A percentile compares a stretch with the other conserved stretches of the same genome.
phyloP scores from a whole-genome alignment of 371 early-diverging fungal genomes.

The Chytridium lagenaria region DNA sequence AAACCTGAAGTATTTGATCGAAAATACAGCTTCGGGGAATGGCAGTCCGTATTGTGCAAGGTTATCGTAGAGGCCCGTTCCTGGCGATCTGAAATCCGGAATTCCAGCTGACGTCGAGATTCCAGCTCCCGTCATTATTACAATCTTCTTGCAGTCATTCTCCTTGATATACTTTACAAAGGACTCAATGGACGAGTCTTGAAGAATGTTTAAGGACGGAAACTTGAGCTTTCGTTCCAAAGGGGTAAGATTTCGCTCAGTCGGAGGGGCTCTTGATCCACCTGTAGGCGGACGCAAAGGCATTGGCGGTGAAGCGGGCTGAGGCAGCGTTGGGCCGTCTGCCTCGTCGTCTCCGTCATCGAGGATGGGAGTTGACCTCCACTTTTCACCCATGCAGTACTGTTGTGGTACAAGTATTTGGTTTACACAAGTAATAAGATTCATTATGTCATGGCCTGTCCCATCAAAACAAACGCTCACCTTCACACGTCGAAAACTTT shows the following conservation, averaged over 20 bases:
- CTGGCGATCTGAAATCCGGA: constrained; percentile 88
- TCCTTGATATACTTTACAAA: constrained; percentile 44
- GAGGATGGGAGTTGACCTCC: constrained; percentile 2
- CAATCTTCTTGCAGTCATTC: constrained; percentile 67
- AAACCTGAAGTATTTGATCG: constrained; percentile 83
- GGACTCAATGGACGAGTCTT: constrained; percentile 41
- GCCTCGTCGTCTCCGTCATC: background rate
- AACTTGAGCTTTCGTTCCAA: constrained; percentile 10
- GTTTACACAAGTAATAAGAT: too few relatives aligned
- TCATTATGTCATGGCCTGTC: too few relatives aligned
- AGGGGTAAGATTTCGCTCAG: background rate
- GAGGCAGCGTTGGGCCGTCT: too few relatives aligned
- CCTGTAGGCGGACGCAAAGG: background rate
- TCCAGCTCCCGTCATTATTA: constrained; percentile 95
- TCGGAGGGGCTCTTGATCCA: background rate
- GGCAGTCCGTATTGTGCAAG: constrained; percentile 80
- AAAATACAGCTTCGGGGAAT: constrained; percentile 93
- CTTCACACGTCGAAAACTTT: too few relatives aligned
- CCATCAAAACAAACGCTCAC: too few relatives aligned
- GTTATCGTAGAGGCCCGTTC: constrained; percentile 91
- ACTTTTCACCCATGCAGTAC: background rate
- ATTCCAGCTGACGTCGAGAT: constrained; percentile 90
- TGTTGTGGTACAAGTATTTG: background rate
- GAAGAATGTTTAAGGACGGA: constrained; percentile 28
- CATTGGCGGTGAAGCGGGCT: too few relatives aligned